These are phyloP conservation scores for Alternaria sp. DNA, from an alignment of 2,329 filamentous ascomycete genomes.

Conservation along the genomic window DNA sequence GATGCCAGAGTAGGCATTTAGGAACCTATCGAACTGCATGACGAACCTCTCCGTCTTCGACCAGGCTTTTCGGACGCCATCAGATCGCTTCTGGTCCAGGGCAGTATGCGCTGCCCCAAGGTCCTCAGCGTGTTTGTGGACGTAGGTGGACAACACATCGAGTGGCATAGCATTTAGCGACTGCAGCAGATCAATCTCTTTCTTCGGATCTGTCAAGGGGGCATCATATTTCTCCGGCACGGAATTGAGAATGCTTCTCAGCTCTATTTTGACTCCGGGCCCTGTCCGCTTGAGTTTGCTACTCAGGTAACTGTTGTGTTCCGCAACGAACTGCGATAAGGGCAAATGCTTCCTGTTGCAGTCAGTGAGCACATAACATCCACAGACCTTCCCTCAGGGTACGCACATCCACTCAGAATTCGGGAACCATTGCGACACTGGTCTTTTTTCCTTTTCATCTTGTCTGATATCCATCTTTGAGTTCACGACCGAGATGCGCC, in stretches of 20 bases:
- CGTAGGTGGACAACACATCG: background rate
- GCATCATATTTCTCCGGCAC: background rate
- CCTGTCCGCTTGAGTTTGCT: background rate
- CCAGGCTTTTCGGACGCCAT: background rate
- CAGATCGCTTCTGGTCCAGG: background rate
- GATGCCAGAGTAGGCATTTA: background rate
- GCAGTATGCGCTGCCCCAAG: background rate
- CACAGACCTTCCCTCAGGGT: background rate
- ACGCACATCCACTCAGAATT: background rate
- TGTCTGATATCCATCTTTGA: background rate
- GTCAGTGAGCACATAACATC: background rate
- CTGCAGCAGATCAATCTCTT: background rate
- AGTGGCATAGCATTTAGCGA: background rate
- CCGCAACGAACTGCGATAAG: background rate
- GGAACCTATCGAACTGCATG: background rate
- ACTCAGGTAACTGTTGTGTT: background rate
- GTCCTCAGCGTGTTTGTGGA: background rate
- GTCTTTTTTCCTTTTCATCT: background rate
- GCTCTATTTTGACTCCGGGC: background rate
- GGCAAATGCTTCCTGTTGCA: background rate
- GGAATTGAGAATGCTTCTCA: background rate
- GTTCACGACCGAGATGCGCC: background rate
- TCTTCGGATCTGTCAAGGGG: background rate
- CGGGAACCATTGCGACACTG: background rate
- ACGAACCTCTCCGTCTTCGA: background rate